Base-by-base conservation (phyloP, 2,329 filamentous ascomycete genomes). In the Fusarium pilosicola region DNA sequence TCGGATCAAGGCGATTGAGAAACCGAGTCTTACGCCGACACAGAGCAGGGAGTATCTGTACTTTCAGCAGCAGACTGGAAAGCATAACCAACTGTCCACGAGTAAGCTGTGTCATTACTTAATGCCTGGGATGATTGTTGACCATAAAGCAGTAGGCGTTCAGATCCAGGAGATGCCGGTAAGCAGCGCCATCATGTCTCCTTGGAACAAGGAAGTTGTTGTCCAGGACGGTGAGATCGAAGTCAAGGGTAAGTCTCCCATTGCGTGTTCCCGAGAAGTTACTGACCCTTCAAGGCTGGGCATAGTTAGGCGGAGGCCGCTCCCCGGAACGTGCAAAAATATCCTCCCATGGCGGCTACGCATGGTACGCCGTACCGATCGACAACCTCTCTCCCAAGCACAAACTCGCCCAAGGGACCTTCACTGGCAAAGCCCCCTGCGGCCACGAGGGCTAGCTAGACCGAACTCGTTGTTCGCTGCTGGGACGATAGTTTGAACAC, bases 101-200 rank as follows among this genome's bases (percentile, higher is more conserved):
- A 30, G 28, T 30, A 30, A 30, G 28, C 28, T 9, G 28, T 10
- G 28, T 28, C 28, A 28, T 28, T 28, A 28, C 8, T 28, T 28
- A 28, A 9, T 28, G 28, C 28, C 28, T 28, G 28, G 28, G 28
- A 28, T 28, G 28, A 28, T 28, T 28, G 8, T 28, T 28, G 8
- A 28, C 28, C 28, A 28, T 28, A 3, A 10, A 28, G 28, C 28
- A 28, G 28, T 10, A 1, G 28, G 8, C 3, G 9, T 30, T 69
- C 88, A 87, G 70, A 93, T 92, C 75, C 91, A 93, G 76, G 91
- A 93, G 45, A 93, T 93, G 91, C 91, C 91, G 0, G 91, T 93
- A 2, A 88, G 86, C 59, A 88, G 86, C 13, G 91, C 91, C 22
- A 92, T 93, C 75, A 92, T 92, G 88, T 83, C 87, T 0, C 91